Evolutionary conservation across 225 moss, liverwort and hornwort genomes (phyloP).

Genomic region (Marchantia polymorpha): DNA sequence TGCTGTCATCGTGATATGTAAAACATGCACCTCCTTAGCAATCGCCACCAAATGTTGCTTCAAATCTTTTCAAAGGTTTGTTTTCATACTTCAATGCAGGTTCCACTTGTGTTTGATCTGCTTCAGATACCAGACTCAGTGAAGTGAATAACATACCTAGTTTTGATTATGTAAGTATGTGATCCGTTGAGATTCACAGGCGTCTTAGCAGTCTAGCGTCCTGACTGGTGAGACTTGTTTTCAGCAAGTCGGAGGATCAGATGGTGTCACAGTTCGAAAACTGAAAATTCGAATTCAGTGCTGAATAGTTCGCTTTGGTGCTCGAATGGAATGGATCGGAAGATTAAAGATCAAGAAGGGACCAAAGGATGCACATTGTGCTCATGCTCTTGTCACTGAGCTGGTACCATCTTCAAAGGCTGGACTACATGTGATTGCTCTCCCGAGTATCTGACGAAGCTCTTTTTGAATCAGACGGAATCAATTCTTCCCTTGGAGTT

Average conservation of each 20-base stretch:
- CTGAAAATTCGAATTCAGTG: constrained; percentile 30
- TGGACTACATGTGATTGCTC: constrained; percentile 26
- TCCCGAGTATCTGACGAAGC: neutral
- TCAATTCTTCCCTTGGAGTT: neutral
- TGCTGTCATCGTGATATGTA: too few relatives aligned
- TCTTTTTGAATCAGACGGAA: neutral
- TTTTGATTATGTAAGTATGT: too few relatives aligned
- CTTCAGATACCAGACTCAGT: too few relatives aligned
- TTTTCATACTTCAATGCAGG: too few relatives aligned
- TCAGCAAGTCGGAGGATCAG: constrained; percentile 4
- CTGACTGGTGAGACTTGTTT: too few relatives aligned
- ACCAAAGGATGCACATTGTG: constrained; percentile 53
- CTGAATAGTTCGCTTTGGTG: neutral
- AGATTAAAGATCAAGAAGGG: constrained; percentile 47
- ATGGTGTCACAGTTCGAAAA: constrained; percentile 66
- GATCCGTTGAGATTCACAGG: too few relatives aligned
- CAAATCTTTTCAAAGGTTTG: too few relatives aligned
- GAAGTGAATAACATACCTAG: too few relatives aligned
- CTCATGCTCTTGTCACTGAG: constrained; percentile 53
- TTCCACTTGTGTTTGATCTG: too few relatives aligned
- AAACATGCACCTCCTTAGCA: too few relatives aligned
- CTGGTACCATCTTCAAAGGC: neutral
- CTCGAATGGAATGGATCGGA: constrained; percentile 45
- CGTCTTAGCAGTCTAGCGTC: too few relatives aligned
- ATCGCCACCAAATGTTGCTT: too few relatives aligned